phyloP scores from a whole-genome alignment of 495 filamentous ascomycete genomes.

The Bacidia rubella region DNA sequence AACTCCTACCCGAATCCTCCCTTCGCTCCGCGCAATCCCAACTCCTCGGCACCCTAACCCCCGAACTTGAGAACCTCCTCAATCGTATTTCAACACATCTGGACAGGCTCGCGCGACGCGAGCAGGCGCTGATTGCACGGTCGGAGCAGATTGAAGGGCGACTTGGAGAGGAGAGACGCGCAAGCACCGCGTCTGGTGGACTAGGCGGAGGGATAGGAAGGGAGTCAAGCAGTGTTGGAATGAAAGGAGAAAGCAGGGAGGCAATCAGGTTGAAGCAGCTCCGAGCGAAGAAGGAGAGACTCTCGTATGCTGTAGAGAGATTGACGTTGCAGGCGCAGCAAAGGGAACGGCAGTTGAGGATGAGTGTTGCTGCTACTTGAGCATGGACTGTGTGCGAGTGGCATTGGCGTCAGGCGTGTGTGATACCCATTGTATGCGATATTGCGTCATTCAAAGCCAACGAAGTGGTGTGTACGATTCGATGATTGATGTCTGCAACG shows the following conservation, averaged over 20 bases:
- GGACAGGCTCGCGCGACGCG: conserved; percentile 58
- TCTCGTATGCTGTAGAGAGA: conserved; percentile 64
- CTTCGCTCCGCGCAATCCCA: conserved; percentile 53
- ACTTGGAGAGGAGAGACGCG: conserved; percentile 25
- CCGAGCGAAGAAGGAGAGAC: conserved; percentile 60
- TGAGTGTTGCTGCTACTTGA: conserved; percentile 51
- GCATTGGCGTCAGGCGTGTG: background rate
- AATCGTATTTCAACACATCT: conserved; percentile 50
- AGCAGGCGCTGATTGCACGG: conserved; percentile 54
- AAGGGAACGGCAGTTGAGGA: conserved; percentile 61
- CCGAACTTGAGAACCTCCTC: conserved; percentile 57
- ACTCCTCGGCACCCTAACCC: conserved; percentile 58
- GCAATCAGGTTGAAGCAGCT: conserved; percentile 49
- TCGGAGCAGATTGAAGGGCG: conserved; percentile 59
- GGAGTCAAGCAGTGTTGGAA: conserved; percentile 18
- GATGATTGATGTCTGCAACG: background rate
- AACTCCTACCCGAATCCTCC: conserved; percentile 57
- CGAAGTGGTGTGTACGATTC: too few species aligned
- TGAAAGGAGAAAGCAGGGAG: conserved; percentile 33
- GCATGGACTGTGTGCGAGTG: background rate
- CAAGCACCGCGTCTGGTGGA: conserved; percentile 13
- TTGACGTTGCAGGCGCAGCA: conserved; percentile 53
- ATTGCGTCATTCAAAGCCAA: too few species aligned
- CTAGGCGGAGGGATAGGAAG: conserved; percentile 15
- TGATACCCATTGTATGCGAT: conserved; percentile 4